phyloP scores from a whole-genome alignment of 257 asterid species.

The Nyctanthes arbortristis region DNA sequence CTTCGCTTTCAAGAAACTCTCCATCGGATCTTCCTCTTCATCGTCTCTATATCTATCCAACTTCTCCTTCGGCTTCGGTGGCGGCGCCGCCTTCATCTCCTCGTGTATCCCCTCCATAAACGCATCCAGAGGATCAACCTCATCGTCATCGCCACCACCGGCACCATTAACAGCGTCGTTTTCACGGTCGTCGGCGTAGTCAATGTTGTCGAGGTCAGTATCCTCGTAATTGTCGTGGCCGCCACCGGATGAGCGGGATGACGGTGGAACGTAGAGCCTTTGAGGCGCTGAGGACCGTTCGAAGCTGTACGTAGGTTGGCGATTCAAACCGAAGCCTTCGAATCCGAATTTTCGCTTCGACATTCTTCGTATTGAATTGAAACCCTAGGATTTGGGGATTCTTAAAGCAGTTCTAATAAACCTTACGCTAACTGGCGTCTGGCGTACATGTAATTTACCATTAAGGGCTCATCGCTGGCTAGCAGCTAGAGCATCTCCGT shows the following conservation, averaged over 20 bases:
- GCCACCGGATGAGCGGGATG: conserved; percentile 59
- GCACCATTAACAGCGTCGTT: conserved; percentile 20
- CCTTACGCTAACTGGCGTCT: too few species aligned
- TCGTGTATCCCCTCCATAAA: conserved; percentile 95
- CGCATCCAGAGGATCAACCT: conserved; percentile 94
- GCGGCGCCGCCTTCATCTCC: conserved; percentile 86
- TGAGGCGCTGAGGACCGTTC: conserved; percentile 74
- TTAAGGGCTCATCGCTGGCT: too few species aligned
- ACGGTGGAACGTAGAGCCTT: conserved; percentile 75
- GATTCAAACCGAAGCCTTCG: conserved; percentile 89
- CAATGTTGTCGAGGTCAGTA: conserved; percentile 79
- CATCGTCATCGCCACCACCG: conserved; percentile 55
- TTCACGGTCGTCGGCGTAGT: conserved; percentile 56
- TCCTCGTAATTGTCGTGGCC: conserved; percentile 68
- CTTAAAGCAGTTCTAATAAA: not conserved
- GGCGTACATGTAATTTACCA: too few species aligned
- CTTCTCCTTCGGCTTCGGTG: conserved; percentile 77
- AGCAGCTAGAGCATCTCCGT: too few species aligned
- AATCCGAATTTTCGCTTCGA: conserved; percentile 94
- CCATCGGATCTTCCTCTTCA: conserved; percentile 85
- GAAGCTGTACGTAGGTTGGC: conserved; percentile 81
- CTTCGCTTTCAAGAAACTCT: conserved; percentile 79
- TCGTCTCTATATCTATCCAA: conserved; percentile 83
- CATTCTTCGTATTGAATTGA: conserved; percentile 38
- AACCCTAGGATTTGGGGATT: conserved; percentile 44